A percentile compares a stretch with the other conserved stretches of the same genome.
These are phyloP conservation scores for Gilbertella persicaria DNA, from an alignment of 371 early-diverging fungal species.

Conservation along the genomic window DNA sequence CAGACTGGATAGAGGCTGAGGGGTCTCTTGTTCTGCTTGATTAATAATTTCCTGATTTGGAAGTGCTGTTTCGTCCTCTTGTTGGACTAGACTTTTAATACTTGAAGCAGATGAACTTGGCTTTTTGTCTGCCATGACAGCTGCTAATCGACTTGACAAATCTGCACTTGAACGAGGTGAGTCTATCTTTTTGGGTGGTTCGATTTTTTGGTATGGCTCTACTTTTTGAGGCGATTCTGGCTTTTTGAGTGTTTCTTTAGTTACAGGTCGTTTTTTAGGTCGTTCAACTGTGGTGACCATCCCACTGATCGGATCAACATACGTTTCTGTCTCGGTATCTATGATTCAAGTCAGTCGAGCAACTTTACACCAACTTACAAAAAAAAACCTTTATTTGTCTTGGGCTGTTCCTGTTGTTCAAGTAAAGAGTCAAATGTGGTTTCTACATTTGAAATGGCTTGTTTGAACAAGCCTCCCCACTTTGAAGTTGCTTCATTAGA, in stretches of 20 bases:
- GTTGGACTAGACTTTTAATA: no score
- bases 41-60: no score
- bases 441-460: slow-evolving; percentile 79
- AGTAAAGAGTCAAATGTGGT: slow-evolving; percentile 79
- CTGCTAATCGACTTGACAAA: slow-evolving; percentile 46
- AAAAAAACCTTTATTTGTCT: neutral
- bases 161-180: slow-evolving; percentile 31
- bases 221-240: slow-evolving; percentile 5
- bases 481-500: slow-evolving; percentile 33
- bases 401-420: slow-evolving; percentile 38
- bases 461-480: slow-evolving; percentile 74
- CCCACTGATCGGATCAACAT: slow-evolving; percentile 50
- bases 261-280: slow-evolving; percentile 13
- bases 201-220: no score
- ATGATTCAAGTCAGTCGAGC: neutral
- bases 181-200: no score
- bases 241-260: neutral
- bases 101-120: neutral
- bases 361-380: no score
- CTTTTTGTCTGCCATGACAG: slow-evolving; percentile 30
- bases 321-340: slow-evolving; percentile 44
- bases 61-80: no score
- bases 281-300: slow-evolving; percentile 47
- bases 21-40: no score
- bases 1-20: no score